Base-by-base conservation (phyloP, 257 asterid species). In the Cruciata laevipes region DNA sequence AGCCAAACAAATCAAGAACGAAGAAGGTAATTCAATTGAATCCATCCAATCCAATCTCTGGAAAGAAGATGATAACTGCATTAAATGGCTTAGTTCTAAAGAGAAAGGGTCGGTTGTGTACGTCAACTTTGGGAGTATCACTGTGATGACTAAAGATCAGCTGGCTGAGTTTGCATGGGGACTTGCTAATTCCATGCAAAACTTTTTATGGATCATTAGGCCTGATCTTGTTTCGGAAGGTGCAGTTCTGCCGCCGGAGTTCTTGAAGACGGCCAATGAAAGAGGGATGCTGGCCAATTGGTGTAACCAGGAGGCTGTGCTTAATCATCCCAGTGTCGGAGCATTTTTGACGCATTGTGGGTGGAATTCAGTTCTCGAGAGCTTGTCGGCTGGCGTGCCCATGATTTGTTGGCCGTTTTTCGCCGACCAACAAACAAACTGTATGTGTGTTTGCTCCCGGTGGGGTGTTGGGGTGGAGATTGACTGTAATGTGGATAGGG, bases 401-500 rank as follows among this genome's bases (percentile, higher is more conserved):
- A 18, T 72, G 76, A 21, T 72, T 20, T 72, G 71, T 10, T 72
- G 71, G 76, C 58, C 71, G 4, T 72, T 65, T 65, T 65, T 72
- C 25, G 67, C 27, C 0, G 71, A 72, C 23, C 71, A 72, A 20
- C 67, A 44, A 53, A 38, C 59, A 2, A 65, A 72, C 27, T 31
- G 60, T n/a, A 14, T 52, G 35, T 64, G 70, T 37, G 47, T 27
- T 63, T 71, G 70, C 55, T 13, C 25, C 17, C n/a, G 65, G 1
- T 72, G 76, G 76, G 66, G 10, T n/a, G 66, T 40, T 5, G 76
- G 71, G 5, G 24, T 72, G 23, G 71, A 72, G 76, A 56, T 72
- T 21, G 71, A 65, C 2, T 44, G 31, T 24, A 61, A 72, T 40
- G 71, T 72, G 67, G 49, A 56, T 7, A 65, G 71, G 24, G 30